These are phyloP conservation scores for Tolypocladium paradoxum DNA, from an alignment of 2,329 filamentous ascomycete species.

Conservation along the genomic window DNA sequence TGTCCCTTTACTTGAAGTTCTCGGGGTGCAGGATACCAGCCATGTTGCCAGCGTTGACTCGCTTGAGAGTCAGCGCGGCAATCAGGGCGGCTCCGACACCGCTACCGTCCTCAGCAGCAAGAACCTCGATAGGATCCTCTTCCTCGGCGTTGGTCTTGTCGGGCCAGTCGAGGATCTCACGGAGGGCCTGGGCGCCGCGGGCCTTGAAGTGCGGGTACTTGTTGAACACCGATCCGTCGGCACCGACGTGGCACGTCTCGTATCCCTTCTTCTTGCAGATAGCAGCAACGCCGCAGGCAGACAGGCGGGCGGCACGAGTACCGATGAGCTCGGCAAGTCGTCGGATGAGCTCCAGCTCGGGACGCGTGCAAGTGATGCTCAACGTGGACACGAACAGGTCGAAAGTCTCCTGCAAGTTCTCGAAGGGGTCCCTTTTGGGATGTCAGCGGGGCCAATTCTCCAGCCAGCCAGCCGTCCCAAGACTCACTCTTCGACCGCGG, in stretches of 20 bases:
- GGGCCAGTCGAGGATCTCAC: conserved; percentile 93
- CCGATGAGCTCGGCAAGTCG: conserved; percentile 89
- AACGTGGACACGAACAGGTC: conserved; percentile 75
- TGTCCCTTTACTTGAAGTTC: conserved; percentile 35
- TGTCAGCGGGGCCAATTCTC: conserved; percentile 5
- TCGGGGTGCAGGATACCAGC: conserved; percentile 55
- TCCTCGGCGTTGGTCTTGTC: conserved; percentile 55
- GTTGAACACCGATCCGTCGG: conserved; percentile 96
- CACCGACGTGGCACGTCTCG: conserved; percentile 81
- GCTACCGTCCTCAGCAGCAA: conserved; percentile 87
- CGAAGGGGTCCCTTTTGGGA: conserved; percentile 65
- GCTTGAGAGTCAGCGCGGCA: conserved; percentile 59
- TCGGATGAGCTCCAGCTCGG: conserved; percentile 82
- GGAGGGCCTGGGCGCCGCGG: conserved; percentile 76
- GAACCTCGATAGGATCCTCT: conserved; percentile 77
- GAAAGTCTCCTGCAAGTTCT: conserved; percentile 83
- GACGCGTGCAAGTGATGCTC: conserved; percentile 55
- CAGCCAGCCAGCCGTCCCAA: background rate
- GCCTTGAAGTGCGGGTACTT: conserved; percentile 98
- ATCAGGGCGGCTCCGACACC: conserved; percentile 96
- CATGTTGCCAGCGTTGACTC: conserved; percentile 51
- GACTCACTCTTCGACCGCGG: conserved; percentile 75
- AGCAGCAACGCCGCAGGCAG: conserved; percentile 87
- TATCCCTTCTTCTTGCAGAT: conserved; percentile 96
- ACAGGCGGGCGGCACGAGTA: conserved; percentile 84